Evolutionary conservation across 805 yeast species (phyloP), one percentile per base, ranked within the genome.

Genomic region (Brettanomyces naardenensis): DNA sequence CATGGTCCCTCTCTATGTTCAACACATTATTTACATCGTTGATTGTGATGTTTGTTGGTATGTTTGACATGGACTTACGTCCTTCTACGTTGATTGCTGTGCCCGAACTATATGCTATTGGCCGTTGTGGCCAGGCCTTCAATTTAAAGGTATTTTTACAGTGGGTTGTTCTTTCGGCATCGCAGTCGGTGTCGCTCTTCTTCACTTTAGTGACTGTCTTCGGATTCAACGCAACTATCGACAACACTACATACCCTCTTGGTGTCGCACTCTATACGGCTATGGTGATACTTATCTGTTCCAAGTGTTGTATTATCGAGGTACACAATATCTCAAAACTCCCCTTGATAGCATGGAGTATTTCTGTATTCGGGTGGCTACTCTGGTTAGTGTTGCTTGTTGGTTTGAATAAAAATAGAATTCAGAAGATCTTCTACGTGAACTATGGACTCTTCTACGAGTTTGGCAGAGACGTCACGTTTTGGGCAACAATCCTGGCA

Each of bases 1-100:
- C 90, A 29, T 89, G 97, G 95, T 89, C 97, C 2, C 68, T 92
- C 42, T 85, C 97, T 0, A 89, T 94, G 97, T 92, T 84, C 66
- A 94, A 92, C 57, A 94, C 98, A 0, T 68, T 92, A 44, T 94
- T 92, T 64, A 90, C 98, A 0, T 86, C 96, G 0, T 65, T 92
- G 36, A 89, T 96, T 0, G 97, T 92, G 3, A 59, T 92, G 28
- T 83, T 94, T 52, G 68, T 92, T 37, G 99, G 99, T n/a, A 85
- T 89, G 77, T 82, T 92, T 59, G 95, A 90, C 51, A 83, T 82
- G 53, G 99, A 92, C 52, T 67, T 92, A 54, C 70, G 78, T 35
- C 95, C 97, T 1, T 75, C 92, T 1, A 90, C 97, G 0, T 66
- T 92, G 37, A 57, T 90, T 36, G 92, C 97, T 0, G 83, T 88